These are phyloP conservation scores for Mucor indicus DNA, from an alignment of 371 early-diverging fungal genomes.

Conservation along the genomic window DNA sequence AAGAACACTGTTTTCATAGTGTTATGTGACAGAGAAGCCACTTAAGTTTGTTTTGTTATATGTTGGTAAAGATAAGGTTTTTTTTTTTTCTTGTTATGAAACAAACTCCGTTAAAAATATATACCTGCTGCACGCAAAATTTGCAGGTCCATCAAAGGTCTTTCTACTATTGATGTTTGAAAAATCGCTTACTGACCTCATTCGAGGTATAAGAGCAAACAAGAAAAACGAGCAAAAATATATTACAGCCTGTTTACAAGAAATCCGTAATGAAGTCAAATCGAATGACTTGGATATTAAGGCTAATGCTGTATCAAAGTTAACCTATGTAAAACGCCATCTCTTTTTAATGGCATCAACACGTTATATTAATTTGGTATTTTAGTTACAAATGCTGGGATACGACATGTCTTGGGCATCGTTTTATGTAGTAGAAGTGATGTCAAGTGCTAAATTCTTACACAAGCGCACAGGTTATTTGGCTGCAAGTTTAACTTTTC, in stretches of 20 bases:
- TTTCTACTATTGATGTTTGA: conserved; percentile 75
- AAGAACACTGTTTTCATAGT: too few relatives aligned
- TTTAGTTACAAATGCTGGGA: conserved; percentile 93
- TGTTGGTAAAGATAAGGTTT: too few relatives aligned
- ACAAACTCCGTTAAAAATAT: too few relatives aligned
- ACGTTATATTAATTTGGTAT: not conserved
- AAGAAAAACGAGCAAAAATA: conserved; percentile 88
- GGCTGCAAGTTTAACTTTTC: conserved; percentile 88
- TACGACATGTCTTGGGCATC: conserved; percentile 96
- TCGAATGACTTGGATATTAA: conserved; percentile 83
- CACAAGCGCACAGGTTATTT: conserved; percentile 92
- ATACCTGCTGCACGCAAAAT: too few relatives aligned
- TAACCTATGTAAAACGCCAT: conserved; percentile 66
- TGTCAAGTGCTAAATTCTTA: conserved; percentile 84
- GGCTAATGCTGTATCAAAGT: conserved; percentile 85
- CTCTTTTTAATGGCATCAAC: not conserved
- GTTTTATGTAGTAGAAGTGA: conserved; percentile 96
- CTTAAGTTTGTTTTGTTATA: too few relatives aligned
- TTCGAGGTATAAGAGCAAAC: conserved; percentile 92
- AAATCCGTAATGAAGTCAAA: conserved; percentile 86
- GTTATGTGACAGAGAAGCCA: too few relatives aligned
- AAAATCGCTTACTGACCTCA: conserved; percentile 82
- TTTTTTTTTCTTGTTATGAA: too few relatives aligned
- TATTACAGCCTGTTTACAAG: conserved; percentile 79
- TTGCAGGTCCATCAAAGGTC: too few relatives aligned